Evolutionary conservation across 352 stramenopile species (phyloP).

Genomic region (Bremia lactucae): DNA sequence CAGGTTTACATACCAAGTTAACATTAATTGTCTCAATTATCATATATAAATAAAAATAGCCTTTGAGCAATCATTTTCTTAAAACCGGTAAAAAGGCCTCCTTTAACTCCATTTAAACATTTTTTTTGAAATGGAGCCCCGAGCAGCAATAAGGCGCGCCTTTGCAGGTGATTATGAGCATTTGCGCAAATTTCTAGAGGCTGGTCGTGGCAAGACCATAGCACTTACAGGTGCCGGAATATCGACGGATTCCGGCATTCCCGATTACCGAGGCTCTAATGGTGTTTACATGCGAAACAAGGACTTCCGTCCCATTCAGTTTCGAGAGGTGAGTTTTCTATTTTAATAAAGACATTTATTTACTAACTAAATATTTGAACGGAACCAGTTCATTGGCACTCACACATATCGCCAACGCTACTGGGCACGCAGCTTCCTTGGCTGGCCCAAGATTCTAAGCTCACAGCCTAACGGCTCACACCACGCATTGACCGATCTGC

Average conservation of each 20-base stretch:
- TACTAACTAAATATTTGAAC: neutral
- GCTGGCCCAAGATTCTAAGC: constrained; percentile 73
- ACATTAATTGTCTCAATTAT: too few species aligned
- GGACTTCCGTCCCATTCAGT: constrained; percentile 92
- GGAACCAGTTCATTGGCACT: constrained; percentile 38
- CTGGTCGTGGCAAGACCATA: constrained; percentile 34
- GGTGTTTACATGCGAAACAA: constrained; percentile 91
- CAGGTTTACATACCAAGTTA: too few species aligned
- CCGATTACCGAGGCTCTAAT: constrained; percentile 92
- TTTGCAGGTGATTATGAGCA: constrained; percentile 19
- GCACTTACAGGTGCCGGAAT: constrained; percentile 93
- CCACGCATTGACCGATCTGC: constrained; percentile 73
- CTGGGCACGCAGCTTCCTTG: constrained; percentile 88
- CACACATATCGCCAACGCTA: constrained; percentile 85
- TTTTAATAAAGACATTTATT: neutral
- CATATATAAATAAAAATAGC: too few species aligned
- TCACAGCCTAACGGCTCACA: constrained; percentile 86
- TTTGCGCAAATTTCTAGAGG: constrained; percentile 49
- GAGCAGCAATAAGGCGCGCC: constrained; percentile 6
- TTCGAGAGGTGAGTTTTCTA: constrained; percentile 86
- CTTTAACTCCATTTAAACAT: too few species aligned
- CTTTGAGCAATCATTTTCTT: too few species aligned
- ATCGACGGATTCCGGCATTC: constrained; percentile 94
- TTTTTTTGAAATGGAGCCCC: constrained; percentile 6
- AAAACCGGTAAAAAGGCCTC: too few species aligned